Percentiles rank a stretch among this genome's conserved stretches.
Evolutionary conservation across 257 asterid species (phyloP).

Genomic region (Osmanthus fragrans): DNA sequence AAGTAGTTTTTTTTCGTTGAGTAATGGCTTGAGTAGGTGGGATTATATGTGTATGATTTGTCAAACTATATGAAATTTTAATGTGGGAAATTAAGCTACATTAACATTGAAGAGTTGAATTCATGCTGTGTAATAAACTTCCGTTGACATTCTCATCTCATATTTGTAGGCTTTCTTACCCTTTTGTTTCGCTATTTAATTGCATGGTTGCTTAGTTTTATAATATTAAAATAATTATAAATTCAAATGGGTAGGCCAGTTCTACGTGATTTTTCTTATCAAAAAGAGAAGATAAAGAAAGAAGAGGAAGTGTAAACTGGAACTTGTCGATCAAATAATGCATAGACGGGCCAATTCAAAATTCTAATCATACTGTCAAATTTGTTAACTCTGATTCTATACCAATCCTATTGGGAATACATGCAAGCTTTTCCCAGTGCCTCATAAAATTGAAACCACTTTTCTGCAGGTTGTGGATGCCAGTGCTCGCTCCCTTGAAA

Average conservation of each 20-base stretch:
- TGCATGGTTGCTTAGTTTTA: not conserved
- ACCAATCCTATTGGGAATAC: not conserved
- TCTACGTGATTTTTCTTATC: not conserved
- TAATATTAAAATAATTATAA: not conserved
- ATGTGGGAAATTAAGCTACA: not conserved
- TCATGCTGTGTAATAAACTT: not conserved
- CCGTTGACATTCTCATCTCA: not conserved
- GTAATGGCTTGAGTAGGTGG: not conserved
- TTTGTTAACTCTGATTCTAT: not conserved
- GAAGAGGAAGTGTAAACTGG: not conserved
- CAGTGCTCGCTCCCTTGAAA: slow-evolving; percentile 84
- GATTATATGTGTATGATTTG: not conserved
- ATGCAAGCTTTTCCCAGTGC: no score
- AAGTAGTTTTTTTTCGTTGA: not conserved
- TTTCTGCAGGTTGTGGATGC: slow-evolving; percentile 87
- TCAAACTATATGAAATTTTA: not conserved
- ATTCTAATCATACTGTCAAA: not conserved
- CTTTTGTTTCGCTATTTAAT: no score
- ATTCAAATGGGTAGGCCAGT: not conserved
- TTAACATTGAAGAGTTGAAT: not conserved
- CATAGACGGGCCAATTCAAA: not conserved
- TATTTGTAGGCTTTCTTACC: no score
- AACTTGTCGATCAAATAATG: not conserved
- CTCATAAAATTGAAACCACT: not conserved
- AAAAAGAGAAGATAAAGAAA: not conserved